phyloP scores from a whole-genome alignment of 139 green algal species.

The Chlorella sp. region DNA sequence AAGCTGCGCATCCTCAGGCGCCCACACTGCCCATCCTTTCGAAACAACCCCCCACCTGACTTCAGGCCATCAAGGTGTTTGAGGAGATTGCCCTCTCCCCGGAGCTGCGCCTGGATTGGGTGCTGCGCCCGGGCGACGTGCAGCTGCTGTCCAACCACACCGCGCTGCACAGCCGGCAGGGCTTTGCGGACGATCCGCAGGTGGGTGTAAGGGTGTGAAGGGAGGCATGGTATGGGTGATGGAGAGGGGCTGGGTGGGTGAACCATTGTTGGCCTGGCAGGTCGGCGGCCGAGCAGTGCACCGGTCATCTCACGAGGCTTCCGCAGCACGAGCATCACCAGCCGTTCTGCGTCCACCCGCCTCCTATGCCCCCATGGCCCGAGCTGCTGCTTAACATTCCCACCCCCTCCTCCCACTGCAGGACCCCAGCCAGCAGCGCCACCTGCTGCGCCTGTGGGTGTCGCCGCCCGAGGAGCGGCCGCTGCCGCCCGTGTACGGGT shows the following conservation, averaged over 20 bases:
- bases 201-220: neutral
- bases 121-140: conserved; percentile 70
- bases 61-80: conserved; percentile 44
- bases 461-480: conserved; percentile 39
- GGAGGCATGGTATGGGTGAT: neutral
- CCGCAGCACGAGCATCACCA: no score
- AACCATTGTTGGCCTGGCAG: neutral
- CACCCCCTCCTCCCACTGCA: neutral
- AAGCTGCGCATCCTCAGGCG: no score
- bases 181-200: conserved; percentile 53
- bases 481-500: conserved; percentile 43
- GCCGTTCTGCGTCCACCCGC: neutral
- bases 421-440: conserved; percentile 41
- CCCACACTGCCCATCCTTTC: no score
- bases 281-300: neutral
- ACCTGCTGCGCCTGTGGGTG: conserved; percentile 72
- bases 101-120: conserved; percentile 61
- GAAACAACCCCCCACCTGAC: no score
- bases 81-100: conserved; percentile 49
- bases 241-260: neutral
- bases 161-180: conserved; percentile 55
- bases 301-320: no score
- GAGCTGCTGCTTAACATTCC: no score
- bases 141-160: conserved; percentile 77
- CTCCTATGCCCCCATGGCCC: no score